Base-by-base conservation (phyloP, 768 basidiomycete genomes). In the Solioccasus polychromus region DNA sequence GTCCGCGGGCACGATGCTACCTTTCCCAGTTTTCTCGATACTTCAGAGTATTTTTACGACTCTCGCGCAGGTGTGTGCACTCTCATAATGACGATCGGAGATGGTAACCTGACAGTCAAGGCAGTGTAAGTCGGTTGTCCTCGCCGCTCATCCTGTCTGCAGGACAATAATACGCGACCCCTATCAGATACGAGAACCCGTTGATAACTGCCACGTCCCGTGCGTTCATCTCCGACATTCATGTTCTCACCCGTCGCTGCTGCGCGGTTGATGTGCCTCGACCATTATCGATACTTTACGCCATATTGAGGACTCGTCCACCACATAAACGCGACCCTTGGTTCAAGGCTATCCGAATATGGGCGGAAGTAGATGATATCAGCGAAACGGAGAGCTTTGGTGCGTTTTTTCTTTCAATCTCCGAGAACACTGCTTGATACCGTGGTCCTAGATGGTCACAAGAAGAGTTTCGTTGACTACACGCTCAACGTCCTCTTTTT, bases 311-410 rank as follows among this genome's bases (percentile, higher is more conserved):
- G 10, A 52, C 78, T 5, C 47, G 39, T 23, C 47, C 54, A 20
- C 50, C 35, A 50, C 28, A 51, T 30, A 45, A 25, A 17, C 25
- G 68, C 6, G 66, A 63, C 28, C 66, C 76, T 14, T 76, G 82
- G 63, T 85, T 88, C 61, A 79, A 75, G 51, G 82, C 76, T 5
- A 49, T 86, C 44, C 76, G 80, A 24, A 74, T 83, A 30, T 90
- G 88, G 88, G 82, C 78, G 4, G 85, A 89, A 54, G 71, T 89
- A 31, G 77, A 78, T 29, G 85, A 89, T 51, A 71, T 88, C 38
- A 83, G 78, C 55, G 88, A 90, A 66, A 84, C 75, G 59, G 88
- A 90, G 55, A 83, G 79, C 52, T 91, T 88, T 59, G 88, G 88
- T 87, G 56, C 44, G 74, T 36, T 31, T 45, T 47, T 18, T 37